Conservation (phyloP, 208 protist genomes). For the Lotmaria passim region DNA sequence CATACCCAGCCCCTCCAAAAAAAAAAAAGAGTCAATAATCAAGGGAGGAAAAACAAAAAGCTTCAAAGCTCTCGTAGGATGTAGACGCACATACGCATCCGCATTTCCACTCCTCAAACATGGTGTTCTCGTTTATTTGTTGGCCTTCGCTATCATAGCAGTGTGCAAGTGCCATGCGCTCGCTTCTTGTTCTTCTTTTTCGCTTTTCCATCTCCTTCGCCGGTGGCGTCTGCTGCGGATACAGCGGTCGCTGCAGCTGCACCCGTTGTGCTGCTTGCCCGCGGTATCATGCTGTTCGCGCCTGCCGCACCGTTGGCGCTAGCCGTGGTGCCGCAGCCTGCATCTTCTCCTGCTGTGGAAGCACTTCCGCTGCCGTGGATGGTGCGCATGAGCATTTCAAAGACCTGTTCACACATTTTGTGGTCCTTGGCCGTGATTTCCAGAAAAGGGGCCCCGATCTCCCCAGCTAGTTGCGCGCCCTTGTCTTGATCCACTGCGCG, state of each 20-base stretch:
- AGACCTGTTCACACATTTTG: slow-evolving; percentile 48
- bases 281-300: slow-evolving; percentile 1
- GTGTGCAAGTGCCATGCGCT: slow-evolving; percentile 22
- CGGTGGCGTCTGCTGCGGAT: slow-evolving; percentile 9
- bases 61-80: too few relatives aligned
- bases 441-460: slow-evolving; percentile 55
- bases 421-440: slow-evolving; percentile 76
- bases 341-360: neutral
- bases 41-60: too few relatives aligned
- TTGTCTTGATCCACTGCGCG: slow-evolving; percentile 49
- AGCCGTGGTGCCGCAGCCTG: neutral
- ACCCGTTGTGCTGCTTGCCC: slow-evolving; percentile 1
- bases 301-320: neutral
- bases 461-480: slow-evolving; percentile 42
- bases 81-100: too few relatives aligned
- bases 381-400: slow-evolving; percentile 49
- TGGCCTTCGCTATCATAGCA: too few relatives aligned
- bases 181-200: slow-evolving; percentile 13
- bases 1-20: too few relatives aligned
- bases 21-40: too few relatives aligned
- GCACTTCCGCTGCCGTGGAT: slow-evolving; percentile 26
- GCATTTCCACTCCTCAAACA: too few relatives aligned
- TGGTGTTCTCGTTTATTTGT: too few relatives aligned
- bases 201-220: slow-evolving; percentile 9
- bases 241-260: neutral